Evolutionary conservation across 2,329 filamentous ascomycete genomes (phyloP).

Genomic region (Hypoxylon sp.): DNA sequence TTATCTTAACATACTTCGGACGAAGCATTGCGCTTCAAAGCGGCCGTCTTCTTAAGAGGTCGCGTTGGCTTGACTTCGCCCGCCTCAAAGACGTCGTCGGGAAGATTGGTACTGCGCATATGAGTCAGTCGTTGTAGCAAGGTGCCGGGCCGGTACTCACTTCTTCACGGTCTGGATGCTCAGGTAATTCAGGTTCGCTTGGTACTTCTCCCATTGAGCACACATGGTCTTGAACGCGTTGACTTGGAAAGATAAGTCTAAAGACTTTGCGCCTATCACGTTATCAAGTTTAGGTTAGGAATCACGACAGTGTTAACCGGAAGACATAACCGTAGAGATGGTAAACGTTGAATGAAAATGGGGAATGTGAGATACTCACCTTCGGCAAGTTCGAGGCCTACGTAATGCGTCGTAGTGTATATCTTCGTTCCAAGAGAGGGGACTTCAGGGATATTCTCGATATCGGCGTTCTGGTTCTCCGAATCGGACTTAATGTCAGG

Average conservation of each 20-base stretch:
- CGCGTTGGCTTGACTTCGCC: constrained; percentile 78
- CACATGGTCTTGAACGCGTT: constrained; percentile 89
- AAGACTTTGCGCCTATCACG: constrained; percentile 71
- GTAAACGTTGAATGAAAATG: constrained; percentile 1
- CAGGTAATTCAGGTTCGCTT: constrained; percentile 80
- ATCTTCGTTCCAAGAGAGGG: constrained; percentile 59
- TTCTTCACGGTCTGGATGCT: constrained; percentile 87
- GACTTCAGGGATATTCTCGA: constrained; percentile 43
- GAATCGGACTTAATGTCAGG: constrained; percentile 36
- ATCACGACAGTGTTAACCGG: constrained; percentile 30
- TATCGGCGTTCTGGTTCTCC: constrained; percentile 45
- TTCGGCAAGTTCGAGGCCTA: constrained; percentile 83
- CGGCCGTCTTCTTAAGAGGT: constrained; percentile 62
- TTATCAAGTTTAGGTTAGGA: constrained; percentile 53
- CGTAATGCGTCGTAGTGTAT: constrained; percentile 94
- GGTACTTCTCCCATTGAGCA: constrained; percentile 79
- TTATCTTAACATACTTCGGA: constrained; percentile 52
- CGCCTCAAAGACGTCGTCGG: constrained; percentile 86
- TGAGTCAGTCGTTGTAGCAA: constrained; percentile 39
- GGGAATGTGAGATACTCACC: constrained; percentile 64
- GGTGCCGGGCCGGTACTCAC: constrained; percentile 64
- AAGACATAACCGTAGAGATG: constrained; percentile 36
- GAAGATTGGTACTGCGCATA: constrained; percentile 79
- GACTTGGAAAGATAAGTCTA: constrained; percentile 85
- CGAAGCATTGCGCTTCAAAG: constrained; percentile 64